Percentiles rank a stretch among this genome's conserved stretches.
phyloP scores from a whole-genome alignment of 169 alveolate species.

The Eimeria zaria region DNA sequence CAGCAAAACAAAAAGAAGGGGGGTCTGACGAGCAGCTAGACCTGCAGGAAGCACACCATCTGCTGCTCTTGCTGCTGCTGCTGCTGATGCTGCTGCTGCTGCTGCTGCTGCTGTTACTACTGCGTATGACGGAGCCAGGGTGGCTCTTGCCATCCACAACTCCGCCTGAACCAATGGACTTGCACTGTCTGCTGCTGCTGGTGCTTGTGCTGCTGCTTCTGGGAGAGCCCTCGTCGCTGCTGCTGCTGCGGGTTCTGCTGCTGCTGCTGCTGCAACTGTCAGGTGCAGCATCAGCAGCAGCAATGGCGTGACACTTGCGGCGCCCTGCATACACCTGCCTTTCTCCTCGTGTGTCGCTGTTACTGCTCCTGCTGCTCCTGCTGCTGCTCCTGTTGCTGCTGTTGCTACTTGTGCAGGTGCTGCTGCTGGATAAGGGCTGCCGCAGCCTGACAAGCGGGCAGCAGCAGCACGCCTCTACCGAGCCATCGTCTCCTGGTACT shows the following conservation, averaged over 20 bases:
- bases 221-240: slow-evolving; percentile 35
- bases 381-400: not conserved
- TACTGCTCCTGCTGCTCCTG: slow-evolving; percentile 9
- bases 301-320: not conserved
- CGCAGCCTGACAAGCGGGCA: not conserved
- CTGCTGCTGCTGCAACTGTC: slow-evolving; percentile 39
- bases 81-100: not conserved
- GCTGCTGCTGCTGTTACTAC: not conserved
- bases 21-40: not conserved
- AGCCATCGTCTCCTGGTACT: not conserved
- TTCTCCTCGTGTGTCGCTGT: not conserved
- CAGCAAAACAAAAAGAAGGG: not conserved
- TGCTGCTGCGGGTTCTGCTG: slow-evolving; percentile 53
- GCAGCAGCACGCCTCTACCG: not conserved
- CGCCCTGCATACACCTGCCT: not conserved
- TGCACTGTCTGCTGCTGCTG: not conserved
- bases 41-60: slow-evolving; percentile 9
- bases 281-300: slow-evolving; percentile 7
- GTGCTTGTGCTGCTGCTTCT: slow-evolving; percentile 4
- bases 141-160: not conserved
- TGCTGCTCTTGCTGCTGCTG: slow-evolving; percentile 11
- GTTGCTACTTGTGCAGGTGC: not conserved
- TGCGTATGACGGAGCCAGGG: not conserved
- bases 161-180: not conserved
- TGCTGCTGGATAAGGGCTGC: not conserved